Conservation (phyloP, 2,329 filamentous ascomycete species). For the Botrytis porri region DNA sequence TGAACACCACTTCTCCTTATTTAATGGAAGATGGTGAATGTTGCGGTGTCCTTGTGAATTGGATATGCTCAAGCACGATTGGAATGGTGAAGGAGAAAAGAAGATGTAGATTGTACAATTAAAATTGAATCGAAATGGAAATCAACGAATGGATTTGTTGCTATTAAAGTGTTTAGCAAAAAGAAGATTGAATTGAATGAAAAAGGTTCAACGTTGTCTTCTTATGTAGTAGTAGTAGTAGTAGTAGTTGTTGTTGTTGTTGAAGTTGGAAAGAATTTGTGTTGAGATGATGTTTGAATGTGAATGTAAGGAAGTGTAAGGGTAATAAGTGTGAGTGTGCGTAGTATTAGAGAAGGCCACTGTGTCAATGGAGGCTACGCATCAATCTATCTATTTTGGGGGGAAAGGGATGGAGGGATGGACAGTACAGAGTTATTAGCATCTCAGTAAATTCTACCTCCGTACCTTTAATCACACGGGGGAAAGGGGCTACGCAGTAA, state of each 20-base stretch:
- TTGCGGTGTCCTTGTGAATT: slow-evolving; percentile 3
- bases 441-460: no score
- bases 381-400: not conserved
- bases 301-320: not conserved
- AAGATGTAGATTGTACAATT: slow-evolving; percentile 1
- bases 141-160: slow-evolving; percentile 8
- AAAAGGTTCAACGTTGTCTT: not conserved
- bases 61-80: slow-evolving; percentile 1
- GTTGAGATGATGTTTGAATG: not conserved
- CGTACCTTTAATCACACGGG: no score
- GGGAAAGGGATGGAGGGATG: not conserved
- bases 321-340: no score
- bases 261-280: not conserved
- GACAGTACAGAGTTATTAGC: no score
- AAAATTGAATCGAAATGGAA: slow-evolving; percentile 1
- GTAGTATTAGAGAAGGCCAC: not conserved
- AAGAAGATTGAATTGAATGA: not conserved
- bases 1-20: not conserved
- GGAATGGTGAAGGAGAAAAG: not conserved
- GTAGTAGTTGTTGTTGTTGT: not conserved
- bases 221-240: no score
- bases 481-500: not conserved
- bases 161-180: slow-evolving; percentile 7
- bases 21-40: not conserved
- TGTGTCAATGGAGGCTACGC: not conserved